These are phyloP conservation scores for Gossypium raimondii DNA, from an alignment of 345 rosid genomes.

Conservation along the genomic window DNA sequence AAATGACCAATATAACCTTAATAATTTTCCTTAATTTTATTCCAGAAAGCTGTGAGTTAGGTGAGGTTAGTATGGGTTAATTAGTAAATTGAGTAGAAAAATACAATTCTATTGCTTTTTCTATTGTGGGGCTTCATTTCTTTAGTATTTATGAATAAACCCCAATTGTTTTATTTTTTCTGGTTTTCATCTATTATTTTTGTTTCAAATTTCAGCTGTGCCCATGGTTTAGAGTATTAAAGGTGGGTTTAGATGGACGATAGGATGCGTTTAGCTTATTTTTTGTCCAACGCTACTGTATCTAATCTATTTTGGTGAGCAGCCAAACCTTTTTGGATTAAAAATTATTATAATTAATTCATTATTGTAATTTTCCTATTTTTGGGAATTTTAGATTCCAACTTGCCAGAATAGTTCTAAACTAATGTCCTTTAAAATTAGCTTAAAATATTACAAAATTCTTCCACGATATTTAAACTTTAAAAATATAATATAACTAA, in stretches of 20 bases:
- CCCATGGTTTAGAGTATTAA: background rate
- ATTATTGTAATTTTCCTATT: too few relatives aligned
- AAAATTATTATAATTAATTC: too few relatives aligned
- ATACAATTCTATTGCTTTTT: background rate
- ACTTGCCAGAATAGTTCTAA: too few relatives aligned
- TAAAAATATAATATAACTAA: too few relatives aligned
- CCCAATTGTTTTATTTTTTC: background rate
- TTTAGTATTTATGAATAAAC: background rate
- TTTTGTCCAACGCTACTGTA: accelerated
- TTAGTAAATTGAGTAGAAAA: background rate
- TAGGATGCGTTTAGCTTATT: accelerated
- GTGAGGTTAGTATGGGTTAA: background rate
- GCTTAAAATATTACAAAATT: too few relatives aligned
- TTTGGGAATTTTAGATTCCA: too few relatives aligned
- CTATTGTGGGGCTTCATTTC: background rate
- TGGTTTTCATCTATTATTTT: background rate
- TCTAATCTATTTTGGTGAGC: too few relatives aligned
- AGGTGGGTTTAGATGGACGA: accelerated
- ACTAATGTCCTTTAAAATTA: too few relatives aligned
- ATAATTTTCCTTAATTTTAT: background rate
- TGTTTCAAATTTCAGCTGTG: background rate
- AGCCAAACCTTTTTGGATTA: too few relatives aligned
- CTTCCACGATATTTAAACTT: too few relatives aligned
- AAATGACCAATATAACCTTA: conserved; percentile 5
- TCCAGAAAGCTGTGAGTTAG: background rate